phyloP scores from a whole-genome alignment of 768 basidiomycete species.

The Amanita subjunquillea region DNA sequence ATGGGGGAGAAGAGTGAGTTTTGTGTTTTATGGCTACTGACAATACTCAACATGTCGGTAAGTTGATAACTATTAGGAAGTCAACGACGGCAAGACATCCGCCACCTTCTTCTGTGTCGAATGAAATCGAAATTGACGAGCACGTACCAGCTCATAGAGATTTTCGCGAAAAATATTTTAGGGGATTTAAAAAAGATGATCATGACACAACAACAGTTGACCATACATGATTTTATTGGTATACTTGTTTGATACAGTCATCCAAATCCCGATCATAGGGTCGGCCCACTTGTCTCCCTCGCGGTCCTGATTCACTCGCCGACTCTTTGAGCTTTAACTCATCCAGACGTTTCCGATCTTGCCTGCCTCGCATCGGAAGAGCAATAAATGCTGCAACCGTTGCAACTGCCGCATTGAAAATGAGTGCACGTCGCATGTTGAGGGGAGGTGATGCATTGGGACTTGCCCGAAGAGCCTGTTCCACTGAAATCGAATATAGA shows the following conservation, averaged over 20 bases:
- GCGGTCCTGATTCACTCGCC: constrained; percentile 5
- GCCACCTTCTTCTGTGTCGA: constrained; percentile 44
- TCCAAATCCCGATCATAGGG: background rate
- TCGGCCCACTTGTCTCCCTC: background rate
- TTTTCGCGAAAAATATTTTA: constrained; percentile 84
- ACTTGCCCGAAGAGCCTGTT: constrained; percentile 59
- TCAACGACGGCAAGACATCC: constrained; percentile 30
- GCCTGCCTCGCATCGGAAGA: constrained; percentile 47
- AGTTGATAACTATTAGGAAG: constrained; percentile 92
- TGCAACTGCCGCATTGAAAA: constrained; percentile 53
- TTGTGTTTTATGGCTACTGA: background rate
- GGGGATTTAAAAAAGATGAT: constrained; percentile 51
- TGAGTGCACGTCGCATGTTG: constrained; percentile 60
- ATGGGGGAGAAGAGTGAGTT: constrained; percentile 83
- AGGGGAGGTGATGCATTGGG: constrained; percentile 53
- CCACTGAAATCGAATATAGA: constrained; percentile 26
- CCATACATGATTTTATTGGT: background rate
- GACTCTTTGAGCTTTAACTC: constrained; percentile 29
- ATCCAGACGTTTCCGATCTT: constrained; percentile 54
- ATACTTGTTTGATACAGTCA: background rate
- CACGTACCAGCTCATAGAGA: constrained; percentile 80
- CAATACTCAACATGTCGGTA: constrained; percentile 3
- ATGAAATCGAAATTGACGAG: constrained; percentile 8
- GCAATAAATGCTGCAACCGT: constrained; percentile 27
- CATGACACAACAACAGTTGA: background rate